These are phyloP conservation scores for Talaromyces adpressus DNA, from an alignment of 495 filamentous ascomycete genomes.

Conservation along the genomic window DNA sequence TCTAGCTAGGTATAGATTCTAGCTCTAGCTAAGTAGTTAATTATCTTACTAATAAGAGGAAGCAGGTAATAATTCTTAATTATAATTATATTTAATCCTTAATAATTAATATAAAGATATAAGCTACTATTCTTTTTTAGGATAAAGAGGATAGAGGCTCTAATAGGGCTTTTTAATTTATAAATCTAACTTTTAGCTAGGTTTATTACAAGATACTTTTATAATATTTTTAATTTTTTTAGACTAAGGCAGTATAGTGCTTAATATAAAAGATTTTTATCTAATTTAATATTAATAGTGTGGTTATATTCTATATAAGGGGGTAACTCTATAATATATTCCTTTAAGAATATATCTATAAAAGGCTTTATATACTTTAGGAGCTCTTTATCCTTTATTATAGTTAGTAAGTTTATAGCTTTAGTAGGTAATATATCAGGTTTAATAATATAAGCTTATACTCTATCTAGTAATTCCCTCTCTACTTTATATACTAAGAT, in stretches of 20 bases:
- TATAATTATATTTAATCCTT: not conserved
- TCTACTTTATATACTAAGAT: not conserved
- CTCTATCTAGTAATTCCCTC: not conserved
- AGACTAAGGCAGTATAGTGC: slow-evolving; percentile 8
- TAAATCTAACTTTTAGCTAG: slow-evolving; percentile 8
- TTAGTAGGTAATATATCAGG: too few relatives aligned
- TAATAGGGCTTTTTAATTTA: slow-evolving; percentile 10
- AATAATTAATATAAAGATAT: slow-evolving; percentile 13
- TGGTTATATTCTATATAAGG: slow-evolving; percentile 1
- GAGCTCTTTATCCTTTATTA: not conserved
- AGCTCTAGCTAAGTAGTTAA: too few relatives aligned
- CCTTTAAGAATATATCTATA: not conserved
- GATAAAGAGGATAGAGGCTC: slow-evolving; percentile 14
- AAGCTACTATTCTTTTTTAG: slow-evolving; percentile 14
- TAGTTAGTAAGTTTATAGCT: not conserved
- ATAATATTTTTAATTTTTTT: too few relatives aligned
- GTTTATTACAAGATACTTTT: too few relatives aligned
- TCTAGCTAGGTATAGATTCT: too few relatives aligned
- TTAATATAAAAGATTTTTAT: not conserved
- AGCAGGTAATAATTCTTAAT: too few relatives aligned
- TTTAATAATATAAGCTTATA: too few relatives aligned
- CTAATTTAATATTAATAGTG: slow-evolving; percentile 8
- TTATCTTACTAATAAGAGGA: too few relatives aligned
- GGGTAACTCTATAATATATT: too few relatives aligned
- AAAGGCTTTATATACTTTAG: not conserved